Conservation (phyloP, 331 rosid species). For the Acacia pycnantha region DNA sequence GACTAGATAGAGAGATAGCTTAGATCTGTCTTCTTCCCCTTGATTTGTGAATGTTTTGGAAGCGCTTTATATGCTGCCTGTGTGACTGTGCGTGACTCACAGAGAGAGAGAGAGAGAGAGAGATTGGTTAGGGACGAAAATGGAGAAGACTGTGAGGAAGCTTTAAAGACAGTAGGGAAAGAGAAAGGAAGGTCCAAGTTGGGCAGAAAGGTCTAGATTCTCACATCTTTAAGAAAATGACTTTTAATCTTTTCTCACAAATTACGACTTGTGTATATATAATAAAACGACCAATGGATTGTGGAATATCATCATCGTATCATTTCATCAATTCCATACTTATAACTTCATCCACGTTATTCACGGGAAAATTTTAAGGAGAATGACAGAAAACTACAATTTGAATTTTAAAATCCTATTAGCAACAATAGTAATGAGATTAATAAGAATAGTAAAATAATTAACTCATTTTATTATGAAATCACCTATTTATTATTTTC, state of each 20-base stretch:
- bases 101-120: background rate
- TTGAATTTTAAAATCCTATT: too few relatives aligned
- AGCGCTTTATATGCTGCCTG: slow-evolving; percentile 6
- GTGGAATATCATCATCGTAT: background rate
- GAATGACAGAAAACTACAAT: too few relatives aligned
- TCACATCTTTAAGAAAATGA: slow-evolving; percentile 27
- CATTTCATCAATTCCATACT: background rate
- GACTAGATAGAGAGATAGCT: background rate
- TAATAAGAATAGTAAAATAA: too few relatives aligned
- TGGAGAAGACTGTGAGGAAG: slow-evolving; percentile 30
- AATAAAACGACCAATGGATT: background rate
- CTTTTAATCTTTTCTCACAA: slow-evolving; percentile 25
- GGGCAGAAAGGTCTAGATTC: slow-evolving; percentile 44
- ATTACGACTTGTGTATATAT: background rate
- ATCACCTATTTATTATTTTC: too few relatives aligned
- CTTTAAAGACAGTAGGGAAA: slow-evolving; percentile 40
- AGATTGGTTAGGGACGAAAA: slow-evolving; percentile 25
- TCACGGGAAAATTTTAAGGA: background rate
- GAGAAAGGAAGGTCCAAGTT: background rate
- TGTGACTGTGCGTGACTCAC: background rate
- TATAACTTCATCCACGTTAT: background rate
- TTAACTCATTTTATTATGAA: too few relatives aligned
- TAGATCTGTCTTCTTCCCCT: background rate
- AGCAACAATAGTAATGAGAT: too few relatives aligned
- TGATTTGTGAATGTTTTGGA: background rate